Evolutionary conservation across 169 alveolate species (phyloP), one percentile per base, ranked within the genome.

Genomic region (Eimeria praecox): DNA sequence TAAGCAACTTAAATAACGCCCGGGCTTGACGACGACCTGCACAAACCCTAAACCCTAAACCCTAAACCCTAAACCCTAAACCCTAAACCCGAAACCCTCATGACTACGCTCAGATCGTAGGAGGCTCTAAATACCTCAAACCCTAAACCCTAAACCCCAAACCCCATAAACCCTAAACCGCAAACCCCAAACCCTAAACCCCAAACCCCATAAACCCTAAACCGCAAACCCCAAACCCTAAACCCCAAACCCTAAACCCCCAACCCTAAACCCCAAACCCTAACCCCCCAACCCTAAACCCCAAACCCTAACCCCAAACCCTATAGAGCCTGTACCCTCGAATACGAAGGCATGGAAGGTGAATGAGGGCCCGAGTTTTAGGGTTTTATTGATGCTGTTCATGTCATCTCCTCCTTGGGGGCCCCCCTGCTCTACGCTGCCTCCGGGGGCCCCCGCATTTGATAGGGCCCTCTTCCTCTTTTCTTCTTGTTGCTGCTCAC

Each of bases 31-130:
- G 64, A 9, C 44, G 90, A 4, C 90, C 90, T 80, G 90, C 40
- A 44, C 49, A 75, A 35, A 75, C 87, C 56, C 56, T 35, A 75
- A 75, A 75, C 87, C 87, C 87, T 75, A 75, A 75, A 75, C 87
- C 87, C 87, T 75, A 75, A 75, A 75, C 87, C 87, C 87, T 75
- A 38, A 40, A 75, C n/a, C n/a, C n/a, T n/a, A n/a, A n/a, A n/a
- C 83, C 83, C 83, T 73, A 33, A 73, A 73, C 20, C 83, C 83
- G 12, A 73, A 73, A 30, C 83, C 20, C 83, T 73, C 27, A 4
- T 22, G 46, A 40, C 83, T 4, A 73, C 4, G 22, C 35, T 5
- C 49, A 73, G 20, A 10, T 16, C 46, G 46, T 73, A 20, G 49
- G 20, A 73, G 16, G 38, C 83, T 46, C 83, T 20, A 30, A 73